Evolutionary conservation across 1,284 basidiomycete genomes (phyloP), one percentile per base, ranked within the genome.

Genomic region (Rugiboletus extremiorientalis): DNA sequence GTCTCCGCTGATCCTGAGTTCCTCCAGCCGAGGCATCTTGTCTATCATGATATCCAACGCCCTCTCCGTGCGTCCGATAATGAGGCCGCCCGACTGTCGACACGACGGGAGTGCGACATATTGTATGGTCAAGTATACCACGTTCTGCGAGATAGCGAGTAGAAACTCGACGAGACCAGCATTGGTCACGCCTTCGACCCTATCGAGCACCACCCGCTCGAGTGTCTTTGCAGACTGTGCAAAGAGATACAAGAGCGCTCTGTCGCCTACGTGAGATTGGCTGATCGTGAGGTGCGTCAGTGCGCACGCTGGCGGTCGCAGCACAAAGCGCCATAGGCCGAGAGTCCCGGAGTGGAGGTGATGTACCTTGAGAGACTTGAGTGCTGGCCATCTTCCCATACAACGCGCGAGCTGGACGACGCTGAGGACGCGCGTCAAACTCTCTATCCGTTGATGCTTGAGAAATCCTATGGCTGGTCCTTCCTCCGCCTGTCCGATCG

Each of bases 171-270:
- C 40, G 16, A 69, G 58, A 5, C 67, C 65, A 3, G 46, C 16
- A 44, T 68, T 68, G 45, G 65, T 68, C 36, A 69, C 5, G 8
- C 67, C 67, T 7, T 52, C 50, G 50, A 68, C 40, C n/a, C 42
- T 28, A 10, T 66, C 63, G 6, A 66, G 37, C 34, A 50, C 53
- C 11, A 69, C 65, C 3, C 38, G 52, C 33, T 69, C 63, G 44
- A 69, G 63, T 33, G 65, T 54, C 6, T 14, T 47, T 2, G 42
- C 49, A 6, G 64, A 66, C 18, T 63, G 51, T 12, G 43, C 33
- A 8, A 58, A 59, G 2, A 66, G 50, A 31, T 59, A 44, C 12
- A 27, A 30, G 42, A 69, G 60, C 47, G 67, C 65, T 41, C 54
- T 60, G 53, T 66, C 65, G 5, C 50, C n/a, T 33, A 68, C 15